Evolutionary conservation across 805 yeast species (phyloP), one percentile per base, ranked within the genome.

Genomic region (Cephaloascus fragrans): DNA sequence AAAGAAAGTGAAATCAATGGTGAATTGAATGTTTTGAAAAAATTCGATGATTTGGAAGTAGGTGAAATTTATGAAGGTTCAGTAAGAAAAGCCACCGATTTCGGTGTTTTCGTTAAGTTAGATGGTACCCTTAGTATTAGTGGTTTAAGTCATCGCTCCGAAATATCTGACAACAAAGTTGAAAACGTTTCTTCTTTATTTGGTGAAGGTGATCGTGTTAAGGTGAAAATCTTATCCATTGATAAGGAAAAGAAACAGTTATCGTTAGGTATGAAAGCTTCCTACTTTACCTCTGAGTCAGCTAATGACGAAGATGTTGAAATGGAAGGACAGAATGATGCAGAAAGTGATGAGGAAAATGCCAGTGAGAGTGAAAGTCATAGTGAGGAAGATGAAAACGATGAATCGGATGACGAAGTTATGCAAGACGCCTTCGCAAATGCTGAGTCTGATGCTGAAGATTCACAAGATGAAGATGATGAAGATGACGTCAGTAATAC

Each of bases 231-330:
- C 31, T 65, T 89, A 48, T 72, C 67, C 23, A 66, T 81, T 26
- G 80, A 83, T 50, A 40, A 48, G 2, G 76, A 67, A 9, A 87
- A 83, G 67, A 80, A 80, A 44, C 89, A 83, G 53, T 53, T 90
- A 17, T 80, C 95, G 1, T 71, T 90, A 44, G 96, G 97, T 46
- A 80, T 90, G 89, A 90, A 88, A 65, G 97, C 97, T 2, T 84
- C 96, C 3, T 87, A 82, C 60, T 93, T 90, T 57, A 52, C 62
- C 15, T 50, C 47, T 15, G 52, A 48, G n/a, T 60, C 56, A 20
- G 46, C 37, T 23, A 49, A 46, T 10, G 65, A 57, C 19, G 63
- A 48, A 15, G 51, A 47, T 33, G 42, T 35, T 4, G 46, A 46
- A 26, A 46, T 42, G 40, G 49, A 43, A 10, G 46, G 41, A 20